phyloP scores from a whole-genome alignment of 2,329 filamentous ascomycete genomes.

The Aspergillus aculeatinus region DNA sequence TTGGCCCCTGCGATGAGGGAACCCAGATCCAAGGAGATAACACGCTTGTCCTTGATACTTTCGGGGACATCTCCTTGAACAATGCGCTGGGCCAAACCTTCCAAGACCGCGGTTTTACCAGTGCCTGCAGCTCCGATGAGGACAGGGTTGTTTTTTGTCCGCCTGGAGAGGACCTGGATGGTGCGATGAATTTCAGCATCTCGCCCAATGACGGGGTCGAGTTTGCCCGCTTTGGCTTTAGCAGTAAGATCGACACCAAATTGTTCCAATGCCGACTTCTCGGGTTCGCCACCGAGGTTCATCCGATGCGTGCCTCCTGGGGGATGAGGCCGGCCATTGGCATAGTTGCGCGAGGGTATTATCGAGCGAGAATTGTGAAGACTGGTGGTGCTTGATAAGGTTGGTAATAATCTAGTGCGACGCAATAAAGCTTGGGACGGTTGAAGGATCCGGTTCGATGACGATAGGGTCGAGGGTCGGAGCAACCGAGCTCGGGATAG shows the following conservation, averaged over 20 bases:
- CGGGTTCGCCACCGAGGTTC: conserved; percentile 72
- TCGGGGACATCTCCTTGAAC: conserved; percentile 91
- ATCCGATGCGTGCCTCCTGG: conserved; percentile 92
- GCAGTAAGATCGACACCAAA: conserved; percentile 89
- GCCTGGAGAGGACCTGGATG: conserved; percentile 86
- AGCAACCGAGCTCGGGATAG: conserved; percentile 32
- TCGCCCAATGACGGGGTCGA: conserved; percentile 93
- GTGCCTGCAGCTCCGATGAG: conserved; percentile 90
- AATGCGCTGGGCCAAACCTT: conserved; percentile 86
- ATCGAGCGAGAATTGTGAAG: conserved; percentile 12
- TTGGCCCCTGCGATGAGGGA: conserved; percentile 94
- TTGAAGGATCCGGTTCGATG: conserved; percentile 21
- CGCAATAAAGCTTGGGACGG: conserved; percentile 21
- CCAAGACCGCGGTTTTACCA: conserved; percentile 89
- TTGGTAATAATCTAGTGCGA: conserved; percentile 19
- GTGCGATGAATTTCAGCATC: conserved; percentile 90
- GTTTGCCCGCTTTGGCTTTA: conserved; percentile 78
- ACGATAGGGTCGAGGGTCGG: conserved; percentile 25
- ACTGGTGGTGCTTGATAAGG: conserved; percentile 9
- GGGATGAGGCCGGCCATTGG: conserved; percentile 70
- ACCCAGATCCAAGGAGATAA: conserved; percentile 83
- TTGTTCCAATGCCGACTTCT: conserved; percentile 87
- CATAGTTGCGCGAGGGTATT: conserved; percentile 47
- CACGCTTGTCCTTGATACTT: conserved; percentile 90
- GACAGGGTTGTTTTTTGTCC: conserved; percentile 95